A percentile compares a stretch with the other conserved stretches of the same genome.
phyloP scores from a whole-genome alignment of 2,329 filamentous ascomycete species.

The Daldinia eschscholtzii region DNA sequence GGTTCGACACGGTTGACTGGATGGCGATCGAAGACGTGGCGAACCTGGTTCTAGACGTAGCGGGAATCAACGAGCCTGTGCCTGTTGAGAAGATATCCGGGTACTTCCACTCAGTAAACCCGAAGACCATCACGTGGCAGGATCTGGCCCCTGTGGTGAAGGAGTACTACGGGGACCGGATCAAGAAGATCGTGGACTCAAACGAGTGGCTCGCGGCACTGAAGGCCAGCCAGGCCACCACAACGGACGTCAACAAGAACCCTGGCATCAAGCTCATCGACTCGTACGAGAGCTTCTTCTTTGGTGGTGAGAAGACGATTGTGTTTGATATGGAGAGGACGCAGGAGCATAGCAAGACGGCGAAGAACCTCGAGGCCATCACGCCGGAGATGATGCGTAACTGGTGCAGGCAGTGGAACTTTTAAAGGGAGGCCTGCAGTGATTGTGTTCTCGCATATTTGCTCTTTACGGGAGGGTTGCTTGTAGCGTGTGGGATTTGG shows the following conservation, averaged over 20 bases:
- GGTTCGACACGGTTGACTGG: conserved; percentile 63
- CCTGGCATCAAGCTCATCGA: conserved; percentile 66
- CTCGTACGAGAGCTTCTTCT: conserved; percentile 57
- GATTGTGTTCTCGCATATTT: neutral
- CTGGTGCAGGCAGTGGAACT: conserved; percentile 63
- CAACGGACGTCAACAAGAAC: conserved; percentile 57
- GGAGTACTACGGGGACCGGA: conserved; percentile 56
- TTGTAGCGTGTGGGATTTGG: neutral
- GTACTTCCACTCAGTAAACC: conserved; percentile 65
- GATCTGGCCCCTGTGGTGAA: conserved; percentile 57
- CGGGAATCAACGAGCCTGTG: conserved; percentile 48
- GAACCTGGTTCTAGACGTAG: conserved; percentile 60
- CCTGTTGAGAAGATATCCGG: conserved; percentile 42
- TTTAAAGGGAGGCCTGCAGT: conserved; percentile 27
- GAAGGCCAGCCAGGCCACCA: conserved; percentile 56
- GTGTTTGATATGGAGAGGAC: conserved; percentile 59
- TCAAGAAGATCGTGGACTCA: conserved; percentile 57
- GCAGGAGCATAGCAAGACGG: conserved; percentile 56
- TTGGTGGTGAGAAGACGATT: conserved; percentile 43
- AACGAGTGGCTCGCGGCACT: conserved; percentile 61
- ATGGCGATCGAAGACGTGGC: conserved; percentile 64
- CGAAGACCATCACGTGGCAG: conserved; percentile 56
- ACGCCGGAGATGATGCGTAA: conserved; percentile 59
- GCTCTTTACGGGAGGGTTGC: neutral
- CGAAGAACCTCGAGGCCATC: conserved; percentile 57